Evolutionary conservation across 2,329 filamentous ascomycete genomes (phyloP), one percentile per base, ranked within the genome.

Genomic region (Paramyrothecium sp.): DNA sequence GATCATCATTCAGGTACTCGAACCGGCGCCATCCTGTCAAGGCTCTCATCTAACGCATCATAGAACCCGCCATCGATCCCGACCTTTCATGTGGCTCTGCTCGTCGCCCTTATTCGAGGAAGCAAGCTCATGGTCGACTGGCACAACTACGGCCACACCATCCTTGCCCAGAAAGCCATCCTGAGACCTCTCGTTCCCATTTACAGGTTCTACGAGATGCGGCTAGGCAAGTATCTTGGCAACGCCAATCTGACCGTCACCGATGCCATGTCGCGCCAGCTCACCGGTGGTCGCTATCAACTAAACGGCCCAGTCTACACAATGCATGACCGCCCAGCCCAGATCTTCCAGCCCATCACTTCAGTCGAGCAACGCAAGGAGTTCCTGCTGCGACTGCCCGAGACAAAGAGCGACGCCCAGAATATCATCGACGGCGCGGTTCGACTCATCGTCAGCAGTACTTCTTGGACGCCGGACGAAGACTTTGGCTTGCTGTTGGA

Each of bases 71-170:
- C 95, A 1, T 95, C 94, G 0, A 97, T 98, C 58, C 95, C 95
- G 0, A 96, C 92, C 0, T 84, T 99, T 21, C 84, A 89, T 54
- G 79, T 97, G 41, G 89, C 91, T 17, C 80, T 88, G 21, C 60
- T 93, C 3, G 81, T 91, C 51, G 91, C 90, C 66, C 84, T 87
- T 64, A 72, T 96, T 53, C 88, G 95, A 53, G 89, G 91, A 64
- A 96, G 91, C 44, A 85, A 85, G 56, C 82, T 99, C 3, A 81
- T 98, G 59, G 90, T 98, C 56, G 95, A 99, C 78, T 99, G 95
- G 95, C 95, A 99, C 78, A 99, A 99, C 75, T 98, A 97, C 73
- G 95, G 94, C 64, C 97, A 94, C 81, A 94, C 92, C 10, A 96
- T 99, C 65, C 85, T 99, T 3, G 90, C 83, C 5, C 80, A 83